Percentiles rank a stretch among this genome's conserved stretches.
Evolutionary conservation across 2,329 filamentous ascomycete genomes (phyloP).

Genomic region (Ophiostoma sp.): DNA sequence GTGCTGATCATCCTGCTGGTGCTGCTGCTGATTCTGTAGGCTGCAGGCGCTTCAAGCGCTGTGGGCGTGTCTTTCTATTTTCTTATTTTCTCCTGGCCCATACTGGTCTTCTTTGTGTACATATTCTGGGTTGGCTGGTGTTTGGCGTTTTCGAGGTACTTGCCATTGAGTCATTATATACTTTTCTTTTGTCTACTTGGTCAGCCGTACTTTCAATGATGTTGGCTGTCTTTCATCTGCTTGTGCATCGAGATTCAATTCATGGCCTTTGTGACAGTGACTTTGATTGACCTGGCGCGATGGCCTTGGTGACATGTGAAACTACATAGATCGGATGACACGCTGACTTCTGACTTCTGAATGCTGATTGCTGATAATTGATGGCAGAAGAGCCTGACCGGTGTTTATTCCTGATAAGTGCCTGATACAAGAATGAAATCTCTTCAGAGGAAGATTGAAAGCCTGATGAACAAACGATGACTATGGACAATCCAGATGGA

Average conservation of each 20-base stretch:
- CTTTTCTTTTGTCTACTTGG: neutral
- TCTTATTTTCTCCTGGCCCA: neutral
- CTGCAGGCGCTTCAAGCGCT: too few relatives aligned
- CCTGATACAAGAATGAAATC: neutral
- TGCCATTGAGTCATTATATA: neutral
- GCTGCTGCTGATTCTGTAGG: conserved; percentile 59
- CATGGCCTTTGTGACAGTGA: too few relatives aligned
- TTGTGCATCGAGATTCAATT: too few relatives aligned
- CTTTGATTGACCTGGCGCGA: too few relatives aligned
- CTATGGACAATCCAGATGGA: neutral
- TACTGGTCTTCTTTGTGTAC: neutral
- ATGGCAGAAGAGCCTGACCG: too few relatives aligned
- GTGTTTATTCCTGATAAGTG: too few relatives aligned
- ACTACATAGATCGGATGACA: too few relatives aligned
- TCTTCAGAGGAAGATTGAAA: neutral
- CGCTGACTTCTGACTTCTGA: too few relatives aligned
- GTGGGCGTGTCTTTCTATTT: neutral
- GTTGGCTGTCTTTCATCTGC: too few relatives aligned
- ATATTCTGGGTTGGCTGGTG: neutral
- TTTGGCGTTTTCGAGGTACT: neutral
- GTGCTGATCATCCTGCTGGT: conserved; percentile 82
- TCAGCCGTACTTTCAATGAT: too few relatives aligned
- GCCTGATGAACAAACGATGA: neutral
- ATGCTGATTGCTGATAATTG: too few relatives aligned
- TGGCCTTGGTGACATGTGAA: too few relatives aligned